A percentile compares a stretch with the other conserved stretches of the same genome.
Evolutionary conservation across 177 flowering plant species (phyloP).

Genomic region (Vitis hybrid): DNA sequence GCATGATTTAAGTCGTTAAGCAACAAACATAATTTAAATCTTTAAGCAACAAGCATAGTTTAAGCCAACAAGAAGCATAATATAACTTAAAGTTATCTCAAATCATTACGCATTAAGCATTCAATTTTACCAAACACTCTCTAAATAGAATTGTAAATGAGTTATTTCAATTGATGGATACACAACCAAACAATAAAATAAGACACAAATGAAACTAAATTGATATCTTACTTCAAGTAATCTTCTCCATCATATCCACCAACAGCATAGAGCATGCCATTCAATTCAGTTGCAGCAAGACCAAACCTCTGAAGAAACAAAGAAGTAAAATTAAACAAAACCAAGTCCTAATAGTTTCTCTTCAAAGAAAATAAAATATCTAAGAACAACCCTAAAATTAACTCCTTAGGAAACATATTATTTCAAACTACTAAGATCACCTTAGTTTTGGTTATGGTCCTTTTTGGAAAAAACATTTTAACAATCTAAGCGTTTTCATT

Average conservation of each 20-base stretch:
- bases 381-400: not conserved
- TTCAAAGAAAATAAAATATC: not conserved
- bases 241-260: constrained; percentile 75
- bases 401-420: no score
- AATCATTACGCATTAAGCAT: no score
- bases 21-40: no score
- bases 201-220: not conserved
- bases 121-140: no score
- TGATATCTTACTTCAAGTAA: constrained; percentile 59
- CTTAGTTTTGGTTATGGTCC: no score
- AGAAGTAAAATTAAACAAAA: not conserved
- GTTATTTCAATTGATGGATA: not conserved
- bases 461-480: not conserved
- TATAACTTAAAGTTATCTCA: no score
- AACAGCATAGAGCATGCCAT: constrained; percentile 64
- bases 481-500: not conserved
- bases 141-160: no score
- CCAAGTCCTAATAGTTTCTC: not conserved
- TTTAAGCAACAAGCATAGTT: no score
- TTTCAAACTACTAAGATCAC: no score
- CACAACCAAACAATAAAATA: not conserved
- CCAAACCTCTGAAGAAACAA: constrained; percentile 55
- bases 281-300: constrained; percentile 62
- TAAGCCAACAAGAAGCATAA: no score
- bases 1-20: no score